phyloP scores from a whole-genome alignment of 108 stramenopile genomes.

The Craspedostauros australis region DNA sequence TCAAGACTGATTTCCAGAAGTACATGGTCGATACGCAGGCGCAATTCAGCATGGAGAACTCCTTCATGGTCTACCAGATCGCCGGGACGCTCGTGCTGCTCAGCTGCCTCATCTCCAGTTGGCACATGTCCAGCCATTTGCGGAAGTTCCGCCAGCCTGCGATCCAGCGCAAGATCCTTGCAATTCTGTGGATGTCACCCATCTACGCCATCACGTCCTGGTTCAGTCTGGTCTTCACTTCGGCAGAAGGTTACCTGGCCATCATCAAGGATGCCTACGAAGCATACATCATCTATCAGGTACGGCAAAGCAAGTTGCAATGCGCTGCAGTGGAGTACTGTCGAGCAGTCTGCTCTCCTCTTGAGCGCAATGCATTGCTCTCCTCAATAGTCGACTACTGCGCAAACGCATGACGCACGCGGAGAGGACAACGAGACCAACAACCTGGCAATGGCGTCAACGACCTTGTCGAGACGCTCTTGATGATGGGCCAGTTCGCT shows the following conservation, averaged over 20 bases:
- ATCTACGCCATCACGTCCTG: conserved; percentile 78
- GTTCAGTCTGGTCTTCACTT: conserved; percentile 78
- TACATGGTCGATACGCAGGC: conserved; percentile 76
- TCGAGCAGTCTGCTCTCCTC: too few relatives aligned
- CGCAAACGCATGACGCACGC: too few relatives aligned
- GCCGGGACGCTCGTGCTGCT: conserved; percentile 89
- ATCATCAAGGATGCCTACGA: conserved; percentile 89
- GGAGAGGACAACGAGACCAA: too few relatives aligned
- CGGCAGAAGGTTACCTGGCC: conserved; percentile 71
- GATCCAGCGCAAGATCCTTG: conserved; percentile 81
- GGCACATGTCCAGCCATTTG: conserved; percentile 89
- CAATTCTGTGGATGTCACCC: conserved; percentile 92
- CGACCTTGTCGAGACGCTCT: too few relatives aligned
- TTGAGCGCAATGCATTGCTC: too few relatives aligned
- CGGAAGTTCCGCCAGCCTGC: conserved; percentile 77
- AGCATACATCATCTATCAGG: conserved; percentile 83
- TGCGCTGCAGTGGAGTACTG: too few relatives aligned
- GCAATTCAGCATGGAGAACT: conserved; percentile 89
- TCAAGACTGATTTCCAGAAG: conserved; percentile 60
- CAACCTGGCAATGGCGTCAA: too few relatives aligned
- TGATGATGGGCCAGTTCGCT: too few relatives aligned
- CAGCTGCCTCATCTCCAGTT: conserved; percentile 83
- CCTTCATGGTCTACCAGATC: conserved; percentile 88
- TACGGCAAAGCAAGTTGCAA: too few relatives aligned
- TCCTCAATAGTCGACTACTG: too few relatives aligned